phyloP scores from a whole-genome alignment of 106 monocot genomes.

The Amphibolis antarctica region DNA sequence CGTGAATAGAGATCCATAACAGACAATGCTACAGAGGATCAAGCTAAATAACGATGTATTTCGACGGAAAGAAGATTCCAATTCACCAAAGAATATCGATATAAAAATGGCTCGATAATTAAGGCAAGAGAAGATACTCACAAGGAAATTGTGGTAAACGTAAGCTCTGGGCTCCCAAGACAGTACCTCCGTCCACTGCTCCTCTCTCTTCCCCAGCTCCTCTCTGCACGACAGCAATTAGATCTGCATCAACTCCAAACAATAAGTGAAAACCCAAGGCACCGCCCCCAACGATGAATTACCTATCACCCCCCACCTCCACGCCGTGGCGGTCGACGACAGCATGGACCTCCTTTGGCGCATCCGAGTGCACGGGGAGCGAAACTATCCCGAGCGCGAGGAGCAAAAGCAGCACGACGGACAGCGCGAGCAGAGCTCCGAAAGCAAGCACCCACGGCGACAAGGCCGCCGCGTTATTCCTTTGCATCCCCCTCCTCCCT shows the following conservation, averaged over 20 bases:
- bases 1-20: background rate
- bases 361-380: background rate
- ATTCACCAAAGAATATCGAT: background rate
- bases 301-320: background rate
- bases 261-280: background rate
- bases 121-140: slow-evolving; percentile 2
- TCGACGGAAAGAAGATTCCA: background rate
- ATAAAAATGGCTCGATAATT: background rate
- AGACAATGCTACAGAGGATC: background rate
- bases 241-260: background rate
- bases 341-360: background rate
- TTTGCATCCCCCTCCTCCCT: background rate
- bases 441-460: background rate
- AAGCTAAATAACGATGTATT: background rate
- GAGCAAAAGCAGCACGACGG: slow-evolving; percentile 3
- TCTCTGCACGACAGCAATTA: slow-evolving; percentile 2
- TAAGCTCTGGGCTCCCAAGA: slow-evolving; percentile 27
- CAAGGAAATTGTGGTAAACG: slow-evolving; percentile 28
- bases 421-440: background rate
- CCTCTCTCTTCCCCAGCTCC: slow-evolving; percentile 11
- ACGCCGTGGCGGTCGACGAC: background rate
- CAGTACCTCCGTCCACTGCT: slow-evolving; percentile 23
- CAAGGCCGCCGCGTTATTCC: background rate
- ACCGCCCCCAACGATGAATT: background rate
- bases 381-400: slow-evolving; percentile 1